Evolutionary conservation across 495 filamentous ascomycete genomes (phyloP).

Genomic region (Trichoderma virens): DNA sequence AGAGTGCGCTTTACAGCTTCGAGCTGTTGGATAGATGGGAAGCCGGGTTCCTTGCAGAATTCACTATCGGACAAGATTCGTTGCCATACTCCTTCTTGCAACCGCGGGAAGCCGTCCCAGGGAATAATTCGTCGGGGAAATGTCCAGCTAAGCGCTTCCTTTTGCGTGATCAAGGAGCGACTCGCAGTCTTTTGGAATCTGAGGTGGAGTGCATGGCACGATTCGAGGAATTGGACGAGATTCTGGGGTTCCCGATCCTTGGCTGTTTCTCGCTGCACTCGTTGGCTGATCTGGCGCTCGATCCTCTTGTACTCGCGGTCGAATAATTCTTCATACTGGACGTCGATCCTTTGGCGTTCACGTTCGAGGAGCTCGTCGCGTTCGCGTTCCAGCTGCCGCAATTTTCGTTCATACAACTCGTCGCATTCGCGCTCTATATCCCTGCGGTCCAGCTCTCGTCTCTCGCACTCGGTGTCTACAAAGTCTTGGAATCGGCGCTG

Average conservation of each 20-base stretch:
- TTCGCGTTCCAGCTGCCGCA: neutral
- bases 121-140: conserved; percentile 28
- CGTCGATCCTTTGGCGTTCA: neutral
- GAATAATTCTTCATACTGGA: neutral
- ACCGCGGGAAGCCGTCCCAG: conserved; percentile 22
- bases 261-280: neutral
- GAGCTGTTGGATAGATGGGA: conserved; percentile 23
- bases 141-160: conserved; percentile 24
- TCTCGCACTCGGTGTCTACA: neutral
- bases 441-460: neutral
- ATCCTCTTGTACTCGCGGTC: neutral
- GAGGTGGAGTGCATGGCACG: neutral
- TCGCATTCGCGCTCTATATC: neutral
- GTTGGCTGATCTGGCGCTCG: neutral
- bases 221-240: neutral
- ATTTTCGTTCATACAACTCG: neutral
- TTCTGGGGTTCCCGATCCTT: neutral
- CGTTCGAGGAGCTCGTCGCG: neutral
- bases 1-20: conserved; percentile 21
- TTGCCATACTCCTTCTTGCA: conserved; percentile 22
- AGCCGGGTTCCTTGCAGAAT: neutral
- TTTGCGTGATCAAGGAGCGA: conserved; percentile 23
- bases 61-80: conserved; percentile 19
- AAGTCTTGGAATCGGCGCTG: neutral
- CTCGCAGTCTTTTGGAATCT: neutral